Evolutionary conservation across 345 rosid genomes (phyloP).

Genomic region (Cardamine occulta): DNA sequence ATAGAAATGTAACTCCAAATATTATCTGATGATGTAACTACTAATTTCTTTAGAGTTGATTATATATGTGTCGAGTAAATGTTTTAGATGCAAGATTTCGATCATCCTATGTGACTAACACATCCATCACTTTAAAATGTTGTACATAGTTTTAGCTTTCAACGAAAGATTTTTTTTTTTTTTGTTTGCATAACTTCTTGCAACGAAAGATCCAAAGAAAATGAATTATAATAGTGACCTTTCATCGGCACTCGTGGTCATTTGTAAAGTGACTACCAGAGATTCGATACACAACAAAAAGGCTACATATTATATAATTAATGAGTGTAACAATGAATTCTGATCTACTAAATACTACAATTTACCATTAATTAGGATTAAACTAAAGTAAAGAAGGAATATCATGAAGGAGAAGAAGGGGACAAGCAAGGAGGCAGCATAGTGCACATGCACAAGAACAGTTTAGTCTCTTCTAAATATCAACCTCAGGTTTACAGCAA

Average conservation of each 20-base stretch:
- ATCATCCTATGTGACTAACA: conserved; percentile 20
- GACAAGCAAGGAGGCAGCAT: conserved; percentile 33
- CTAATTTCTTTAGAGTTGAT: not conserved
- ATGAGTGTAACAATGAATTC: not conserved
- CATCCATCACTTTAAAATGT: not conserved
- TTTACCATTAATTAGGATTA: conserved; percentile 13
- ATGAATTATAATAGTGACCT: not conserved
- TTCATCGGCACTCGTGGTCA: conserved; percentile 30
- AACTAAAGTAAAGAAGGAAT: conserved; percentile 27
- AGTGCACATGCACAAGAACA: conserved; percentile 60
- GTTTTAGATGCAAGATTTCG: conserved; percentile 7
- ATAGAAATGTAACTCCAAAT: no score
- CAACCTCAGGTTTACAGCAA: conserved; percentile 24
- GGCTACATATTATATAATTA: not conserved
- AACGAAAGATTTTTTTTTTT: not conserved
- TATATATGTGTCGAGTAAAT: not conserved
- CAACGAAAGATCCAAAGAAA: conserved; percentile 3
- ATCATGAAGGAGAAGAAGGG: conserved; percentile 31
- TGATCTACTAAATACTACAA: conserved; percentile 1
- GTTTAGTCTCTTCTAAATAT: conserved; percentile 49
- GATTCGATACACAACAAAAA: conserved; percentile 37
- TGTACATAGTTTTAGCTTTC: not conserved
- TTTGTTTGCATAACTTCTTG: no score
- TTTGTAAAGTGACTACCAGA: conserved; percentile 17
- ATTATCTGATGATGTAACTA: no score